Evolutionary conservation across 2,329 filamentous ascomycete genomes (phyloP), one percentile per base, ranked within the genome.

Genomic region (Colletotrichum sp.): DNA sequence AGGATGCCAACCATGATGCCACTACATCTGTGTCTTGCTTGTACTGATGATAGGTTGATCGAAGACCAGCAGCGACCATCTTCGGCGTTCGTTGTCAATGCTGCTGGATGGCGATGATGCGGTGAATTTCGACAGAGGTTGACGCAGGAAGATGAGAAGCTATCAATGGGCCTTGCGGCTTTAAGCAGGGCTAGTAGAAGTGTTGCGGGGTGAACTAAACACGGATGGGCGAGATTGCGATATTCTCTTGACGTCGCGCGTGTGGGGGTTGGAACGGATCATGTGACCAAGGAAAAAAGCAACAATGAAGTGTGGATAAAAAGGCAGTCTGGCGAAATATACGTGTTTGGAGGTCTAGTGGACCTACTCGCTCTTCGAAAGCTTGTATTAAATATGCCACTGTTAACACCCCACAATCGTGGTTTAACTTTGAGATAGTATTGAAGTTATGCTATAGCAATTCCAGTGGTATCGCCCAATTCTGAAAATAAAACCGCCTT

Each of bases 1-100:
- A 87, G 3, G 82, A 83, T 4, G 84, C 85, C 9, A 88, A 83
- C 86, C 85, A 88, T 36, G 80, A 78, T 2, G 84, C 85, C 12
- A 88, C 81, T 4, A 81, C 79, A 48, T 86, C 79, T 0, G 83
- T 86, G 70, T 87, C 85, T n/a, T 82, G 73, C 73, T 86, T 87
- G 78, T 87, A 87, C 70, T 83, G 81, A 24, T 80, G 80, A 74
- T 87, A 87, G 2, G 79, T 79, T 69, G 83, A 81, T 38, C 77
- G 12, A 0, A 85, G 75, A 1, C 62, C 38, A 8, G 16, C n/a
- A 0, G 79, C 78, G 6, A 80, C 72, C 79, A 81, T 82, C 7
- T 52, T 71, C 58, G 24, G 67, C 8, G 52, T 24, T 71, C 58
- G 24, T 18, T 6, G 8, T 15, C 12, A 56, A 56, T 56, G 21